These are phyloP conservation scores for Huntiella moniliformis DNA, from an alignment of 2,329 filamentous ascomycete species.

Conservation along the genomic window DNA sequence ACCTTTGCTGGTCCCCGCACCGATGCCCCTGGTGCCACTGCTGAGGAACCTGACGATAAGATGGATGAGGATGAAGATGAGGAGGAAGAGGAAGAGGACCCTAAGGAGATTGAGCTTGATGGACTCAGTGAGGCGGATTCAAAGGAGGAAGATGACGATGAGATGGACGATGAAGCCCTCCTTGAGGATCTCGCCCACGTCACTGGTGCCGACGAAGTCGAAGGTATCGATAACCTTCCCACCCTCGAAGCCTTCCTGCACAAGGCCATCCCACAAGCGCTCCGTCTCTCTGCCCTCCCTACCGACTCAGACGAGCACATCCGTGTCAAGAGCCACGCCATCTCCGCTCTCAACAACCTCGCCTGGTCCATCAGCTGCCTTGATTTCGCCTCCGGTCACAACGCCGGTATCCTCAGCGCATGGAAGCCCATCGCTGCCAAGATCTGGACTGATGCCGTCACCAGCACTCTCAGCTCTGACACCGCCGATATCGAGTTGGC, in stretches of 20 bases:
- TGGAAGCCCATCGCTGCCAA: conserved; percentile 35
- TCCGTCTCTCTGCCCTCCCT: conserved; percentile 26
- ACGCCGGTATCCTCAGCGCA: conserved; percentile 29
- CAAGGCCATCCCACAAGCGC: conserved; percentile 28
- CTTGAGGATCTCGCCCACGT: conserved; percentile 48
- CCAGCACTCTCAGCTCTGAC: conserved; percentile 38
- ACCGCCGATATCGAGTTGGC: conserved; percentile 43
- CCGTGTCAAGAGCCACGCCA: conserved; percentile 31
- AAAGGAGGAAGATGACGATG: conserved; percentile 25
- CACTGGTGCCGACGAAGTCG: conserved; percentile 25
- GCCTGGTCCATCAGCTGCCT: conserved; percentile 46
- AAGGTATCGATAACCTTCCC: conserved; percentile 30
- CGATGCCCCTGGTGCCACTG: conserved; percentile 1
- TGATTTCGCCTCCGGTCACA: conserved; percentile 36
- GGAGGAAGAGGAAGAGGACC: conserved; percentile 18
- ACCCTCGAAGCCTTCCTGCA: conserved; percentile 31
- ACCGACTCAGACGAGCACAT: conserved; percentile 24
- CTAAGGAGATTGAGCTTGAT: conserved; percentile 19
- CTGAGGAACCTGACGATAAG: conserved; percentile 19
- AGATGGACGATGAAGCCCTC: conserved; percentile 38
- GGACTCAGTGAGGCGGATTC: conserved; percentile 19
- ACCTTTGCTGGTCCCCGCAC: conserved; percentile 20
- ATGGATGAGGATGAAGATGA: conserved; percentile 18
- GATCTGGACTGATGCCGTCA: conserved; percentile 39
- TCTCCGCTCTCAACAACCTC: conserved; percentile 47